Conservation (phyloP, 352 stramenopile genomes). For the Globisporangium sylvaticum region DNA sequence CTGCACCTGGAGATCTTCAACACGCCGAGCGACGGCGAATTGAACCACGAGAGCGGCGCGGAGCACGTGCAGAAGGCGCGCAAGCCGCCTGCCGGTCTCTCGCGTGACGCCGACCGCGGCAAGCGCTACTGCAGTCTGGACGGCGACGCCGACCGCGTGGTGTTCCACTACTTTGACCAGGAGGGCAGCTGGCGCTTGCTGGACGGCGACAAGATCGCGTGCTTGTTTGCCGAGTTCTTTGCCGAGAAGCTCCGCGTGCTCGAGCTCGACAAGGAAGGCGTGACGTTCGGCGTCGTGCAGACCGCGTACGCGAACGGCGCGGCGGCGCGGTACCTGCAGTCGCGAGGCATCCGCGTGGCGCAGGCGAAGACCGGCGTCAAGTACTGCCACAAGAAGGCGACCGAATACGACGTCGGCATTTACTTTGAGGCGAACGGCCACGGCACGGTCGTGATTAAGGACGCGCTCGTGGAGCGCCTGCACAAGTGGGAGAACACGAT, state of each 20-base stretch:
- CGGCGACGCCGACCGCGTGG: constrained; percentile 97
- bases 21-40: constrained; percentile 73
- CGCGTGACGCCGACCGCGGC: constrained; percentile 56
- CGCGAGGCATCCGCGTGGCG: constrained; percentile 62
- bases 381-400: constrained; percentile 94
- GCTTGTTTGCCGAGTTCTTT: constrained; percentile 94
- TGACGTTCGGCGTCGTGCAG: constrained; percentile 95
- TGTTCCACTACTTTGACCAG: constrained; percentile 94
- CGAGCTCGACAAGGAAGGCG: constrained; percentile 60
- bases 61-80: constrained; percentile 96
- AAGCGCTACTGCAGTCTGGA: constrained; percentile 93
- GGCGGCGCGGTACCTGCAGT: constrained; percentile 87
- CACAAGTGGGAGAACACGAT: constrained; percentile 73
- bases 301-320: constrained; percentile 99
- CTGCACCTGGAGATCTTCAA: constrained; percentile 83
- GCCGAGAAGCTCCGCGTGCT: constrained; percentile 85
- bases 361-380: constrained; percentile 98
- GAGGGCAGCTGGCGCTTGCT: constrained; percentile 83
- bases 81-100: constrained; percentile 64
- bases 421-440: constrained; percentile 99
- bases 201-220: constrained; percentile 98
- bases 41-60: constrained; percentile 96
- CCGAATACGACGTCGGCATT: constrained; percentile 96
- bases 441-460: constrained; percentile 96
- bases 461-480: constrained; percentile 81